Percentiles rank a stretch among this genome's conserved stretches.
These are phyloP conservation scores for Pyrenophora tritici-repentis DNA, from an alignment of 2,329 filamentous ascomycete genomes.

Conservation along the genomic window DNA sequence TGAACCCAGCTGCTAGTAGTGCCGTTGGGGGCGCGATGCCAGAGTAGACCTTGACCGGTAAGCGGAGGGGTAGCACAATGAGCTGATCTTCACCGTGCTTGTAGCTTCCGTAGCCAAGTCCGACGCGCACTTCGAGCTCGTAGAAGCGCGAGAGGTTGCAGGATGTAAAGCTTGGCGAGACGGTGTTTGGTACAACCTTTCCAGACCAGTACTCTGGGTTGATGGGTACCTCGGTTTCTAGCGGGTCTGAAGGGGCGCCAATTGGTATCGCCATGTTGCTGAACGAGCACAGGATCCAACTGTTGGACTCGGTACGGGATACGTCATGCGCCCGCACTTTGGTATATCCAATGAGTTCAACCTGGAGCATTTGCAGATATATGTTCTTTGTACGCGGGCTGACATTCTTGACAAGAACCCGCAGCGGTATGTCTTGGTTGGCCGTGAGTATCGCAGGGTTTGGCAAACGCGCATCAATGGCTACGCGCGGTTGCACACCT, in stretches of 20 bases:
- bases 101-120: slow-evolving; percentile 72
- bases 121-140: slow-evolving; percentile 80
- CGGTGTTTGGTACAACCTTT: slow-evolving; percentile 76
- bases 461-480: slow-evolving; percentile 82
- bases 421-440: slow-evolving; percentile 81
- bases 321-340: slow-evolving; percentile 79
- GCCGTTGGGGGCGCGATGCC: slow-evolving; percentile 81
- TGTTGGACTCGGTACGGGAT: slow-evolving; percentile 68
- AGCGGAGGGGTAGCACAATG: slow-evolving; percentile 76
- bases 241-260: slow-evolving; percentile 60
- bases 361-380: slow-evolving; percentile 77
- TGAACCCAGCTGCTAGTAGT: slow-evolving; percentile 69
- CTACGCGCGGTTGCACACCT: slow-evolving; percentile 59
- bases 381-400: slow-evolving; percentile 71
- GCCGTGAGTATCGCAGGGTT: slow-evolving; percentile 88
- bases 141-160: slow-evolving; percentile 87
- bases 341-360: slow-evolving; percentile 81
- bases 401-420: slow-evolving; percentile 78
- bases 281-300: slow-evolving; percentile 75
- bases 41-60: slow-evolving; percentile 82
- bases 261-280: slow-evolving; percentile 74
- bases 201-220: slow-evolving; percentile 74
- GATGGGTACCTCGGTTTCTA: slow-evolving; percentile 70
- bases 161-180: slow-evolving; percentile 83
- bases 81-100: slow-evolving; percentile 66